Base-by-base conservation (phyloP, 805 yeast species). In the Metschnikowia colocasiae region DNA sequence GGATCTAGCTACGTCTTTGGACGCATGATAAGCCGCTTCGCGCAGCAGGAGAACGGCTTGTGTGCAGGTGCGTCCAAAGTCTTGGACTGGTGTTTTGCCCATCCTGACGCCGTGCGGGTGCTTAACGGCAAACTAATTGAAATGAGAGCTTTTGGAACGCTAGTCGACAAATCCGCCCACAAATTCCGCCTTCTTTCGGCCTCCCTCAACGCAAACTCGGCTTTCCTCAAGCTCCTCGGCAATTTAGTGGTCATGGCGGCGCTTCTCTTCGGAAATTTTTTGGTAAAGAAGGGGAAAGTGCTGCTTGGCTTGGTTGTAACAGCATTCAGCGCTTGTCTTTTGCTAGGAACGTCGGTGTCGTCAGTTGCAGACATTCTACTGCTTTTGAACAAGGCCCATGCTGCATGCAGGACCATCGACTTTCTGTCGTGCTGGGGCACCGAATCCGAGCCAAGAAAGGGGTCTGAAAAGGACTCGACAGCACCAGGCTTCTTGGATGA, bases 191-290 rank as follows among this genome's bases (percentile, higher is more conserved):
- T 69, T 37, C 58, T 74, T 35, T 71, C 79, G n/a, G 58, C 79
- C 22, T 75, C 72, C 13, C 65, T 80, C 4, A 69, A 82, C 10
- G 58, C 77, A 0, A 90, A 88, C 59, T 62, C 76, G 19, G 83
- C 86, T 0, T 36, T 78, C 0, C 63, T 84, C 43, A 78, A 83
- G 55, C 65, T 78, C 20, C 54, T 91, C 3, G 75, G 84, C 0
- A 68, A 88, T 32, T 61, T 82, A 59, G 83, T 90, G 82, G 90
- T 92, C 69, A 86, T 91, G 2, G 96, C 88, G 64, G 95, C 92
- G 0, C 87, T 94, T 57, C 90, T 95, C 88, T 92, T 85, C 67
- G 99, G 98, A 1, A 78, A 84, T 25, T 73, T 73, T 38, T 75
- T 87, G 71, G 83, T 89, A 3, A 63, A 66, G 30, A 63, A 65